These are phyloP conservation scores for Malassezia dermatis DNA, from an alignment of 1,284 basidiomycete species.

Conservation along the genomic window DNA sequence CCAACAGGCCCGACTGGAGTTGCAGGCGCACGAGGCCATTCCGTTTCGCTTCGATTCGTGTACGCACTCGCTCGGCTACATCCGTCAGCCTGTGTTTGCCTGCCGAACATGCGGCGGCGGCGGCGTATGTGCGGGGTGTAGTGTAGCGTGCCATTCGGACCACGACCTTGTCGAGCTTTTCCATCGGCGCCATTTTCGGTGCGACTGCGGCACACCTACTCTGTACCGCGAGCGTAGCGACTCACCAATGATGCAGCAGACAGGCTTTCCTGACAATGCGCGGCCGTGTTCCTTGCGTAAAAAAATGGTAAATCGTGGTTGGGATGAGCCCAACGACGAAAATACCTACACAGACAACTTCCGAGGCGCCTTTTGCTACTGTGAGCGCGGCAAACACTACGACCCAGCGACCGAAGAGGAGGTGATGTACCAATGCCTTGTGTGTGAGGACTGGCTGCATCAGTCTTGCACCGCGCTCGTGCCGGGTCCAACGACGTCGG, in stretches of 20 bases:
- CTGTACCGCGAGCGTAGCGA: constrained; percentile 18
- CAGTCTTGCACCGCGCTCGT: constrained; percentile 42
- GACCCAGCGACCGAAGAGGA: constrained; percentile 49
- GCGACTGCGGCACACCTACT: constrained; percentile 44
- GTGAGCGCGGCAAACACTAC: constrained; percentile 45
- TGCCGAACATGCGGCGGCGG: constrained; percentile 44
- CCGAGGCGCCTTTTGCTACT: constrained; percentile 49
- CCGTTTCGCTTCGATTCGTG: constrained; percentile 49
- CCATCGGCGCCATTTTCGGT: constrained; percentile 43
- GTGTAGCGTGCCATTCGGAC: constrained; percentile 48
- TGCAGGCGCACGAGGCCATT: constrained; percentile 47
- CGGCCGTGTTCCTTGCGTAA: constrained; percentile 28
- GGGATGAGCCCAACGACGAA: constrained; percentile 32
- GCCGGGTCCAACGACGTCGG: neutral
- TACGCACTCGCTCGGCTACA: constrained; percentile 44
- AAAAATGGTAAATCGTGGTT: constrained; percentile 14
- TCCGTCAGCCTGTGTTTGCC: constrained; percentile 48
- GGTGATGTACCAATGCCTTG: constrained; percentile 49
- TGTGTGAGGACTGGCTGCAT: constrained; percentile 50
- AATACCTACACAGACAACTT: constrained; percentile 48
- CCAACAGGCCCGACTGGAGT: constrained; percentile 45
- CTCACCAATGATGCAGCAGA: neutral
- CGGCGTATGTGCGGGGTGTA: constrained; percentile 50
- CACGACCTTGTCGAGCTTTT: constrained; percentile 47
- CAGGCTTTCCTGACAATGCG: constrained; percentile 19